A percentile compares a stretch with the other conserved stretches of the same genome.
Evolutionary conservation across 2,329 filamentous ascomycete genomes (phyloP).

Genomic region (Phialocephala sp.): DNA sequence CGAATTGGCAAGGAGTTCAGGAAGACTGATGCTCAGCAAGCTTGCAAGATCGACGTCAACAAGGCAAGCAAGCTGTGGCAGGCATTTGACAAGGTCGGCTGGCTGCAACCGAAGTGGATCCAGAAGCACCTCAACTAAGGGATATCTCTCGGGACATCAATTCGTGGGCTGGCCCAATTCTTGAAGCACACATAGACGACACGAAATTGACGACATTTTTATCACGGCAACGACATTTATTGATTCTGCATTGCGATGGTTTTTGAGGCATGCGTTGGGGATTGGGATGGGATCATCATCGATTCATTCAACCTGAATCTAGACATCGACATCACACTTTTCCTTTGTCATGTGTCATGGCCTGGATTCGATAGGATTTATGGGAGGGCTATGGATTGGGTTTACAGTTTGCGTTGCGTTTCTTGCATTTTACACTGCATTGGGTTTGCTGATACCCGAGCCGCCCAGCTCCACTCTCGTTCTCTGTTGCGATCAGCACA

Average conservation of each 20-base stretch:
- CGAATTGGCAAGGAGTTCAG: slow-evolving; percentile 81
- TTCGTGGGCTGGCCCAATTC: slow-evolving; percentile 19
- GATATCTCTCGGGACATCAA: slow-evolving; percentile 16
- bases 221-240: slow-evolving; percentile 5
- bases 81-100: slow-evolving; percentile 85
- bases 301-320: slow-evolving; percentile 33
- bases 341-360: slow-evolving; percentile 29
- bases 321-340: slow-evolving; percentile 26
- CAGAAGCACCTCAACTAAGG: slow-evolving; percentile 29
- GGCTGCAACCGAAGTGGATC: slow-evolving; percentile 59
- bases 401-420: slow-evolving; percentile 20
- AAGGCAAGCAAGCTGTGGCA: slow-evolving; percentile 94
- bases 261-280: slow-evolving; percentile 23
- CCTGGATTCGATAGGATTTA: slow-evolving; percentile 27
- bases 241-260: slow-evolving; percentile 36
- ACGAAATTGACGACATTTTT: slow-evolving; percentile 29
- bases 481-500: slow-evolving; percentile 10
- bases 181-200: slow-evolving; percentile 18
- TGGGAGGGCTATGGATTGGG: slow-evolving; percentile 16
- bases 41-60: slow-evolving; percentile 98
- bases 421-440: slow-evolving; percentile 37
- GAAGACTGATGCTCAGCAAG: slow-evolving; percentile 94
- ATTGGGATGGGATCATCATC: slow-evolving; percentile 4
- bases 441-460: slow-evolving; percentile 43
- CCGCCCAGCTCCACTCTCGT: slow-evolving; percentile 42